These are phyloP conservation scores for Floccularia luteovirens DNA, from an alignment of 768 basidiomycete genomes.

Conservation along the genomic window DNA sequence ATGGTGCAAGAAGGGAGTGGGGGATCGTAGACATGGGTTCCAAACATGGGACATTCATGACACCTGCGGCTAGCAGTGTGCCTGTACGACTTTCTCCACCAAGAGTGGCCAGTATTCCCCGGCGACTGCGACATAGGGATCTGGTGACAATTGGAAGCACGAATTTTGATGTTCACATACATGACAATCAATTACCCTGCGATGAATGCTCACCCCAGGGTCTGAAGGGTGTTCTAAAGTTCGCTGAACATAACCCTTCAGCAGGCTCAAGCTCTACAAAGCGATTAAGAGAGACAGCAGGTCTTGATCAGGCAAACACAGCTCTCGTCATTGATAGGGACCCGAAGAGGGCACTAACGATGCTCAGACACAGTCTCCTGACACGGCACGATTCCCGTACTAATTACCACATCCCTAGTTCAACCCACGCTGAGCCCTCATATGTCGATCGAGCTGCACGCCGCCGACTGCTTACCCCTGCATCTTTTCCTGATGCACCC, in stretches of 20 bases:
- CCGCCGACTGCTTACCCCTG: constrained; percentile 51
- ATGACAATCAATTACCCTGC: constrained; percentile 55
- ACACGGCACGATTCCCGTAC: constrained; percentile 28
- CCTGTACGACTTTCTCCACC: constrained; percentile 53
- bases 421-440: constrained; percentile 4
- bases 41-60: constrained; percentile 74
- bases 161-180: constrained; percentile 64
- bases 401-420: constrained; percentile 9
- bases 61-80: constrained; percentile 18
- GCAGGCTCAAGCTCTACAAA: constrained; percentile 15
- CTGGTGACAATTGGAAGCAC: constrained; percentile 62
- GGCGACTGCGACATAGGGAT: constrained; percentile 56
- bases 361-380: constrained; percentile 59
- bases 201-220: constrained; percentile 45
- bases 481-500: constrained; percentile 44
- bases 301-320: constrained; percentile 16
- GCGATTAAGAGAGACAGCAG: constrained; percentile 17
- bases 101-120: constrained; percentile 63
- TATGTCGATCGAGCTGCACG: constrained; percentile 71
- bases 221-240: constrained; percentile 54
- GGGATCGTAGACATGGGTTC: constrained; percentile 80
- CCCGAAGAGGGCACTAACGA: constrained; percentile 57
- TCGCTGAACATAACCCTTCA: constrained; percentile 21
- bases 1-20: constrained; percentile 52
- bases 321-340: constrained; percentile 27